A percentile compares a stretch with the other conserved stretches of the same genome.
Conservation (phyloP, 345 rosid species). For the Viola odorata region DNA sequence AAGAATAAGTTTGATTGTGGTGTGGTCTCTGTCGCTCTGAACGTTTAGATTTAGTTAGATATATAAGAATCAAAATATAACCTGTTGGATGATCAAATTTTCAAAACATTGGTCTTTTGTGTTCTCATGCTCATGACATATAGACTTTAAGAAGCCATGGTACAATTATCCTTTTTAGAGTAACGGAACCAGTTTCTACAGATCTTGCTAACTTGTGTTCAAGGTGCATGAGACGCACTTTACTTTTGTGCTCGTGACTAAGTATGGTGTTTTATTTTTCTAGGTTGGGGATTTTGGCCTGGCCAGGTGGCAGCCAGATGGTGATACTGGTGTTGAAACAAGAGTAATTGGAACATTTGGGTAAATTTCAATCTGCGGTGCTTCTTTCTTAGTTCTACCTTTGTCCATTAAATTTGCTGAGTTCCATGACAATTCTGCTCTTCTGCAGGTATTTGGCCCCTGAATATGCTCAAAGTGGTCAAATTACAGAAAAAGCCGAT, state of each 20-base stretch:
- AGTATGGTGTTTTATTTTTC: not conserved
- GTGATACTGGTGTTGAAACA: slow-evolving; percentile 88
- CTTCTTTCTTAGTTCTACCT: slow-evolving; percentile 9
- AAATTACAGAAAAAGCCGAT: slow-evolving; percentile 96
- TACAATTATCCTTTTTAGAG: not conserved
- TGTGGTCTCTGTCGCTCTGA: not conserved
- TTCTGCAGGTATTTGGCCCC: slow-evolving; percentile 91
- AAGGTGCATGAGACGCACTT: not conserved
- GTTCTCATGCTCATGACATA: not conserved
- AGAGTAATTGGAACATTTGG: slow-evolving; percentile 99
- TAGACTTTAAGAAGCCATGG: not conserved
- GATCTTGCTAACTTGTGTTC: not conserved
- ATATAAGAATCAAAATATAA: not conserved
- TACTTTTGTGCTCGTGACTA: not conserved
- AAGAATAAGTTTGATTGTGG: no score
- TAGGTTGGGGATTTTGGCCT: slow-evolving; percentile 99
- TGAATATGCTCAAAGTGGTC: slow-evolving; percentile 96
- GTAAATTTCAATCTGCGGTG: slow-evolving; percentile 35
- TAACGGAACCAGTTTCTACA: not conserved
- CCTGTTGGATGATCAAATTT: no score
- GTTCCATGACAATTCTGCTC: slow-evolving; percentile 3
- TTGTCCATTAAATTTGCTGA: not conserved
- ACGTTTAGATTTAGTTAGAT: not conserved
- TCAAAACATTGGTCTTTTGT: no score
- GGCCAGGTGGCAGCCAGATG: slow-evolving; percentile 99